Evolutionary conservation across 345 rosid species (phyloP).

Genomic region (Salix arbutifolia): DNA sequence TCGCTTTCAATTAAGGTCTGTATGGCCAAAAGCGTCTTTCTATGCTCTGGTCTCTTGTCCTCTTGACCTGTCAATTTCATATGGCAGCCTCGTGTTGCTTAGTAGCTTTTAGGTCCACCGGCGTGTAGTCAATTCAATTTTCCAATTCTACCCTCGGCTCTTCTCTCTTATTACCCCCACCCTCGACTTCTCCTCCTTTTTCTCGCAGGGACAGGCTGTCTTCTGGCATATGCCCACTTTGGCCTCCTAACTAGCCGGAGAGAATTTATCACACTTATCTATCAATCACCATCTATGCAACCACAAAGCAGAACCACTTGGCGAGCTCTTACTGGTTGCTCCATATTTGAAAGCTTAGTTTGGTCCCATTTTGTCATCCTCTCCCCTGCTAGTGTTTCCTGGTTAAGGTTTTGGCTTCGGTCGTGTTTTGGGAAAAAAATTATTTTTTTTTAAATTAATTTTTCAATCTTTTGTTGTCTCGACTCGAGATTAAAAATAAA

Average conservation of each 20-base stretch:
- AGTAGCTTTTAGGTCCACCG: background rate
- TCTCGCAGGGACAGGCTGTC: background rate
- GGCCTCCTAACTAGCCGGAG: background rate
- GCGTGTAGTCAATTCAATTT: background rate
- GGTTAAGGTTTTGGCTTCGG: no score
- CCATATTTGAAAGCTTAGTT: background rate
- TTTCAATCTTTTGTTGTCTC: no score
- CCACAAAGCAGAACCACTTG: background rate
- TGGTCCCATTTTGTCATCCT: background rate
- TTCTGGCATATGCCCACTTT: background rate
- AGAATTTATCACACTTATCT: background rate
- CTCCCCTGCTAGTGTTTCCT: background rate
- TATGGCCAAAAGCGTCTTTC: background rate
- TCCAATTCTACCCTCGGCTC: background rate
- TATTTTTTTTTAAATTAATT: no score
- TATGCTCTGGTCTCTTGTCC: background rate
- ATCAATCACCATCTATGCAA: background rate
- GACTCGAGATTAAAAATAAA: no score
- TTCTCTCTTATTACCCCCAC: background rate
- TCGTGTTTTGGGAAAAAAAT: no score
- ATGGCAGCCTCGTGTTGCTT: background rate
- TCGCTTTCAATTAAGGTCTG: background rate
- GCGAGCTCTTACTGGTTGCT: background rate
- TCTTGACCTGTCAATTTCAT: background rate
- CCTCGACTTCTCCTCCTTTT: background rate